These are phyloP conservation scores for Epichloe elymi DNA, from an alignment of 2,329 filamentous ascomycete genomes.

Conservation along the genomic window DNA sequence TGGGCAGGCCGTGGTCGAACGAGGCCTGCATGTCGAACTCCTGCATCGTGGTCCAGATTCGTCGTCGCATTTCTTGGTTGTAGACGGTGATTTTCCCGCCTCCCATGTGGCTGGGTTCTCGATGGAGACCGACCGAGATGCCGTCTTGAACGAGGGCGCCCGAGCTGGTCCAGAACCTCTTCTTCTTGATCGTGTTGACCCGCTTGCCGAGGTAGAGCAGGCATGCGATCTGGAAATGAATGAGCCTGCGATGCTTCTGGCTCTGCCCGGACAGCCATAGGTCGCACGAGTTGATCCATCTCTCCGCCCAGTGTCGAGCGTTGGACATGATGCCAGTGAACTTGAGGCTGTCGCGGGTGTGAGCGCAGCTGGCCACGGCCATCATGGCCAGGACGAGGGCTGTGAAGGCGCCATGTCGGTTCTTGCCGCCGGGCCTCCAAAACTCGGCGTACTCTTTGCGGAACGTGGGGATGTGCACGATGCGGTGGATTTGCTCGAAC, in stretches of 20 bases:
- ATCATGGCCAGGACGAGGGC: constrained; percentile 47
- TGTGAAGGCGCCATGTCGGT: constrained; percentile 39
- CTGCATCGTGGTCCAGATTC: constrained; percentile 48
- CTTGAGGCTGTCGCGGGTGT: constrained; percentile 36
- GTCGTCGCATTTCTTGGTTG: constrained; percentile 47
- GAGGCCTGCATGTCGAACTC: constrained; percentile 50
- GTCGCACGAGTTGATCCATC: constrained; percentile 43
- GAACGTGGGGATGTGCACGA: constrained; percentile 48
- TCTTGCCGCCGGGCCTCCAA: constrained; percentile 32
- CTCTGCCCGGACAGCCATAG: constrained; percentile 42
- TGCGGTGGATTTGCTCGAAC: constrained; percentile 42
- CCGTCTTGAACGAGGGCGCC: constrained; percentile 44
- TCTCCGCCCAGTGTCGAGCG: constrained; percentile 39
- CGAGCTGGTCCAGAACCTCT: constrained; percentile 47
- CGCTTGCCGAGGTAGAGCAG: constrained; percentile 47
- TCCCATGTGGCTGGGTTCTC: constrained; percentile 42
- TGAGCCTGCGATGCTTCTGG: constrained; percentile 46
- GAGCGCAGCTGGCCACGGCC: constrained; percentile 44
- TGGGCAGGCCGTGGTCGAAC: constrained; percentile 47
- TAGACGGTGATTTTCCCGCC: constrained; percentile 43
- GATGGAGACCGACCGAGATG: constrained; percentile 45
- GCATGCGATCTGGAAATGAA: constrained; percentile 48
- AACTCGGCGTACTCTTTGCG: constrained; percentile 40
- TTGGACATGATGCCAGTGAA: constrained; percentile 46
- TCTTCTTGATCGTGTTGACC: constrained; percentile 52